Conservation (phyloP, 768 basidiomycete species). For the Tylopilus plumbeoviolaceoides region DNA sequence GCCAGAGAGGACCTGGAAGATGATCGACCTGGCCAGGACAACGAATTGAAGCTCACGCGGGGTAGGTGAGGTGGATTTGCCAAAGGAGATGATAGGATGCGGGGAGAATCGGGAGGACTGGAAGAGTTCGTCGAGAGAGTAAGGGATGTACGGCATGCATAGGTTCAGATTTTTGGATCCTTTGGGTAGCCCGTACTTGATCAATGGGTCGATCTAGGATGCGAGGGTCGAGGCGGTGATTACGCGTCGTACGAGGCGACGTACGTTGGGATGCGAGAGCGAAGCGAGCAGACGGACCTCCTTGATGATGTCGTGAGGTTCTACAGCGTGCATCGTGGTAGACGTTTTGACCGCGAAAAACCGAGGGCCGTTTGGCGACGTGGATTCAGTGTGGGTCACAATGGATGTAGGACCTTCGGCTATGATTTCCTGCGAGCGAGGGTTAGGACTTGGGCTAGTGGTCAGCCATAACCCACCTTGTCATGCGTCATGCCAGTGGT, state of each 20-base stretch:
- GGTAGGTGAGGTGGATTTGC: conserved; percentile 4
- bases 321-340: conserved; percentile 41
- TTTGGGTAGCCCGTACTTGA: conserved; percentile 41
- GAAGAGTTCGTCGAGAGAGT: conserved; percentile 45
- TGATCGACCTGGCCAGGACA: conserved; percentile 53
- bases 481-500: background rate
- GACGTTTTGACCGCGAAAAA: conserved; percentile 49
- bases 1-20: conserved; percentile 63
- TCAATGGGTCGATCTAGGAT: conserved; percentile 49
- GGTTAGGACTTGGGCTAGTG: conserved; percentile 2
- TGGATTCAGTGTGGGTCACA: conserved; percentile 18
- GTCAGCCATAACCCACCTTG: conserved; percentile 2
- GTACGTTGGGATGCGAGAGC: conserved; percentile 52
- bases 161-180: conserved; percentile 45
- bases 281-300: conserved; percentile 50
- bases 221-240: background rate
- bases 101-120: conserved; percentile 34
- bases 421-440: conserved; percentile 16
- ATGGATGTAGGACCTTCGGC: conserved; percentile 24
- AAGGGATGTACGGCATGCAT: conserved; percentile 66
- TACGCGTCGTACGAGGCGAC: conserved; percentile 9
- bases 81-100: conserved; percentile 18
- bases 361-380: conserved; percentile 4
- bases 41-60: conserved; percentile 36
- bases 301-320: conserved; percentile 69